Conservation (phyloP, 768 basidiomycete species). For the Phylloporus sp. region DNA sequence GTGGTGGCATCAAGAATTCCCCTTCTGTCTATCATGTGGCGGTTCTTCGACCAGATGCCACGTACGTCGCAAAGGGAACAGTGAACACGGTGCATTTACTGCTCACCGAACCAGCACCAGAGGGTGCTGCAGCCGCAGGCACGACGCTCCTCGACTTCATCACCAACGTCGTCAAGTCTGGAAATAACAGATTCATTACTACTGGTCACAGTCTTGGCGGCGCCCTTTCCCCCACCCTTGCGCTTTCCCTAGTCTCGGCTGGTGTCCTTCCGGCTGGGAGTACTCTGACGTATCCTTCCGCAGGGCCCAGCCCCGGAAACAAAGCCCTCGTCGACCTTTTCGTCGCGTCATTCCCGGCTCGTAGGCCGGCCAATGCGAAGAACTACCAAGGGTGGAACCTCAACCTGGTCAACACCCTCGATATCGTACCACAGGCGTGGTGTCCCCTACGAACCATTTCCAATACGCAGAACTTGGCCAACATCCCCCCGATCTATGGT, state of each 20-base stretch:
- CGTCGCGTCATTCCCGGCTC: no score
- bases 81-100: background rate
- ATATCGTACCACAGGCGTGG: conserved; percentile 17
- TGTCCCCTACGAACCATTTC: background rate
- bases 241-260: background rate
- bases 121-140: background rate
- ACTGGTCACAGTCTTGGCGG: conserved; percentile 14
- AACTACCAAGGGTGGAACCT: conserved; percentile 11
- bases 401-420: conserved; percentile 10
- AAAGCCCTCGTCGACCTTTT: no score
- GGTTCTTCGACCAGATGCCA: no score
- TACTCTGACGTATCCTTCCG: conserved; percentile 5
- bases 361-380: no score
- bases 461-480: background rate
- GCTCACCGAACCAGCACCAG: background rate
- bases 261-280: background rate
- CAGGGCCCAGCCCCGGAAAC: conserved; percentile 12
- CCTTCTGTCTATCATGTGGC: no score
- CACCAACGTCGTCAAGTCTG: background rate
- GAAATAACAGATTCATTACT: conserved; percentile 7
- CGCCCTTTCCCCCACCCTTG: conserved; percentile 10
- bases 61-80: conserved; percentile 5
- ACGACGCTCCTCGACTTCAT: conserved; percentile 4
- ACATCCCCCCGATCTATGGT: background rate
- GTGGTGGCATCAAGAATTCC: no score